phyloP scores from a whole-genome alignment of 208 protist species.

The Vickermania ingenoplastis region DNA sequence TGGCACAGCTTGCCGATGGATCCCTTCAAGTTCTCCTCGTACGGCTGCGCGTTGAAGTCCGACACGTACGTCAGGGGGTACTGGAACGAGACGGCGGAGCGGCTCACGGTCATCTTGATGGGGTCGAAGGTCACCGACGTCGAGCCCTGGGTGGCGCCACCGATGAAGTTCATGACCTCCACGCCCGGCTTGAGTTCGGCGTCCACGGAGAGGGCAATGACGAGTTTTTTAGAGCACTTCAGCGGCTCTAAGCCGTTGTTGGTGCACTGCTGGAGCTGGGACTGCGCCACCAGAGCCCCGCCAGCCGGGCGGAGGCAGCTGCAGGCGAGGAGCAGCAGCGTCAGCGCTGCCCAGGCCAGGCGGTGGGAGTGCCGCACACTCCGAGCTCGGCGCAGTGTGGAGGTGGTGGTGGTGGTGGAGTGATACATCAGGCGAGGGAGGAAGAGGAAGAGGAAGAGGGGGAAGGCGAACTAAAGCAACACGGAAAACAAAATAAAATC shows the following conservation, averaged over 20 bases:
- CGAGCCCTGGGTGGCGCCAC: background rate
- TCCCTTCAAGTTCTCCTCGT: background rate
- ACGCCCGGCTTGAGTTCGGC: slow-evolving; percentile 17
- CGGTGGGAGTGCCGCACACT: no score
- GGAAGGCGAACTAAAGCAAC: background rate
- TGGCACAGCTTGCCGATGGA: slow-evolving; percentile 30
- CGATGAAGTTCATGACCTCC: background rate
- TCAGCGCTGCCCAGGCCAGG: background rate
- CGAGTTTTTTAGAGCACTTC: slow-evolving; percentile 66
- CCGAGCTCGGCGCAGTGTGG: no score
- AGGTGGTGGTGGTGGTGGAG: no score
- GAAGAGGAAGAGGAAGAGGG: background rate
- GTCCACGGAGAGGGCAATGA: slow-evolving; percentile 67
- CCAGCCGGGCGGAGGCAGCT: background rate
- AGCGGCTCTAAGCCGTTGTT: slow-evolving; percentile 26
- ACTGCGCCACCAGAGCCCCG: slow-evolving; percentile 35
- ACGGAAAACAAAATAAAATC: background rate
- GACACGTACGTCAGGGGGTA: background rate
- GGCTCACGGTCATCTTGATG: background rate
- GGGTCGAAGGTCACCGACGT: background rate
- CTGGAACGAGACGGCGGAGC: background rate
- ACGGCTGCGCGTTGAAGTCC: background rate
- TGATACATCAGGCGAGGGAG: no score
- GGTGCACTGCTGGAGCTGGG: slow-evolving; percentile 63
- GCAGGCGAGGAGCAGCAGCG: background rate